phyloP scores from a whole-genome alignment of 176 grass and related monocot genomes.

The Carex pumila region DNA sequence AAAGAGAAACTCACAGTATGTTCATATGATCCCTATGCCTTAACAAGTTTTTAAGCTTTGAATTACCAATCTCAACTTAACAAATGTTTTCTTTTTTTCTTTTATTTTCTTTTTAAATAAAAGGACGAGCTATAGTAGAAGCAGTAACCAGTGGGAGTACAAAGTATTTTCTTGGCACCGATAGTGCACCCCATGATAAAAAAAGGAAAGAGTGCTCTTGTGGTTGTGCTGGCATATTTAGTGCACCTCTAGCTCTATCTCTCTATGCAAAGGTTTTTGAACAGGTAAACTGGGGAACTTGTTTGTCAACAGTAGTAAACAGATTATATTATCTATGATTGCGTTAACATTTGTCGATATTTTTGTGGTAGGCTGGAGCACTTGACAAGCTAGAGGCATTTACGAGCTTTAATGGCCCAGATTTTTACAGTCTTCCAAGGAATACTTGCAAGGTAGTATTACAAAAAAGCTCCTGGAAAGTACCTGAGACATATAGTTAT shows the following conservation, averaged over 20 bases:
- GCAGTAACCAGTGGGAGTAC: slow-evolving; percentile 87
- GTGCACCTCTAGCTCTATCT: slow-evolving; percentile 69
- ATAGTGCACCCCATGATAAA: slow-evolving; percentile 87
- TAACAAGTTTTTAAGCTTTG: not conserved
- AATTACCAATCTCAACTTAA: not conserved
- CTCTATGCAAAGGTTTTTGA: slow-evolving; percentile 94
- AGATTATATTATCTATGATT: not conserved
- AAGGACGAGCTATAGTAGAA: slow-evolving; percentile 77
- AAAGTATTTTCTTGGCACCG: slow-evolving; percentile 81
- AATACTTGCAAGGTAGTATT: slow-evolving; percentile 61
- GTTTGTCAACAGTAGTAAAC: not conserved
- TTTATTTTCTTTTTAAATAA: not conserved
- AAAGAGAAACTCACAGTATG: slow-evolving; percentile 95
- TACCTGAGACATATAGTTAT: slow-evolving; percentile 49
- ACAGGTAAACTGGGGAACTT: slow-evolving; percentile 42
- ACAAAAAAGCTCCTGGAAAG: slow-evolving; percentile 69
- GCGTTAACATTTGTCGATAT: slow-evolving; percentile 1
- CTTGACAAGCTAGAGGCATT: slow-evolving; percentile 86
- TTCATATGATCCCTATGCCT: not conserved
- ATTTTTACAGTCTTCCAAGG: slow-evolving; percentile 91
- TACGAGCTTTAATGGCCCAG: slow-evolving; percentile 90
- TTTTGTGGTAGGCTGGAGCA: slow-evolving; percentile 56
- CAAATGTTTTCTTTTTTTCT: not conserved
- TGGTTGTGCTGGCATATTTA: slow-evolving; percentile 94
- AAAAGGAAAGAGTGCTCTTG: slow-evolving; percentile 78